Percentiles rank a stretch among this genome's conserved stretches.
Conservation (phyloP, 106 monocot genomes). For the Allium cepa region DNA sequence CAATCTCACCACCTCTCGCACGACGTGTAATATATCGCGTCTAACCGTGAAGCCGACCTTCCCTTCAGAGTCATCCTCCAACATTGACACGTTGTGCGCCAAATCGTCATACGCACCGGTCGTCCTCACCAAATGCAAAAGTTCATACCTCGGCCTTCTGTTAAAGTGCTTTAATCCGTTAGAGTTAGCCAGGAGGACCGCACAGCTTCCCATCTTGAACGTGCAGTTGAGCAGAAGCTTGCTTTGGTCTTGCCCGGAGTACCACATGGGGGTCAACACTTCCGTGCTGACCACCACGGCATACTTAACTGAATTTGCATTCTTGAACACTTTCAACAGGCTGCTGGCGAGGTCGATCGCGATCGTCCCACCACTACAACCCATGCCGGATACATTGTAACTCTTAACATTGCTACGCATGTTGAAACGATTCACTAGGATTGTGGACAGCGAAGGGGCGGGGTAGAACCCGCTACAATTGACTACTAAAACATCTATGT, state of each 20-base stretch:
- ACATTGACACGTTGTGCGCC: conserved; percentile 25
- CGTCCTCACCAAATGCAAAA: neutral
- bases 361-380: no score
- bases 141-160: neutral
- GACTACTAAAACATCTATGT: no score
- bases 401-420: no score
- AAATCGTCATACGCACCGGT: conserved; percentile 26
- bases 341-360: neutral
- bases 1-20: conserved; percentile 45
- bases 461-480: no score
- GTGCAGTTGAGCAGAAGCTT: conserved; percentile 14
- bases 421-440: no score
- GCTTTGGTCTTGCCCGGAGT: conserved; percentile 7
- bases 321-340: neutral
- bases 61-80: conserved; percentile 51
- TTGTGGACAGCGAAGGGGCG: no score
- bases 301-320: conserved; percentile 6
- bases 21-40: conserved; percentile 15
- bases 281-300: conserved; percentile 57
- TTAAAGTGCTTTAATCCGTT: neutral
- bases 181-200: conserved; percentile 6
- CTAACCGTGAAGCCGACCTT: conserved; percentile 52
- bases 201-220: conserved; percentile 11
- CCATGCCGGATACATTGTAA: no score
- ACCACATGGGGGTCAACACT: conserved; percentile 44